Percentiles rank a stretch among this genome's conserved stretches.
These are phyloP conservation scores for Fusarium graminum DNA, from an alignment of 2,329 filamentous ascomycete species.

Conservation along the genomic window DNA sequence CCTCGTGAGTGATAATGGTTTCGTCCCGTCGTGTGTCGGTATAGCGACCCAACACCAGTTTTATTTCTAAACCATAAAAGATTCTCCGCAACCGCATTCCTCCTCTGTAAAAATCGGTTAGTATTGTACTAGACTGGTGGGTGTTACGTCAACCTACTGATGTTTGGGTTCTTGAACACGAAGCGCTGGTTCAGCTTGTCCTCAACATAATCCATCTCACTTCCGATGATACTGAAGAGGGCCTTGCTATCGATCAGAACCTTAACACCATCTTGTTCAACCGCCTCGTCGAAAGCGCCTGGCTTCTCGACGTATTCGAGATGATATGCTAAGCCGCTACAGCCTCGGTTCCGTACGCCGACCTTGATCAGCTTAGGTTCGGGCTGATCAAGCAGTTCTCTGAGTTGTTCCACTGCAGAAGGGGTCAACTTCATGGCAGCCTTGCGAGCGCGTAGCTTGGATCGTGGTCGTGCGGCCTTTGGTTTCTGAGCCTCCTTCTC, in stretches of 20 bases:
- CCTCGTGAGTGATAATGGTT: slow-evolving; percentile 23
- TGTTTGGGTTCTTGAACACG: slow-evolving; percentile 96
- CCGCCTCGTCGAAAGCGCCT: slow-evolving; percentile 87
- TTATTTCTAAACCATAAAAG: slow-evolving; percentile 79
- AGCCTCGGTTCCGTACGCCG: slow-evolving; percentile 92
- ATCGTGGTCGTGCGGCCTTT: slow-evolving; percentile 60
- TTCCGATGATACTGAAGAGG: slow-evolving; percentile 96
- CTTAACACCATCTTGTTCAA: slow-evolving; percentile 96
- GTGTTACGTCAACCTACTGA: slow-evolving; percentile 77
- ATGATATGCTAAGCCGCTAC: slow-evolving; percentile 92
- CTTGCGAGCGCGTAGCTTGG: slow-evolving; percentile 75
- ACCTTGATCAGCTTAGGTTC: slow-evolving; percentile 94
- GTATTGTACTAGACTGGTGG: not conserved
- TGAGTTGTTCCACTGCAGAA: slow-evolving; percentile 82
- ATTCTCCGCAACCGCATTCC: slow-evolving; percentile 95
- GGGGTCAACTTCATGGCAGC: slow-evolving; percentile 90
- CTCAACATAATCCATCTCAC: slow-evolving; percentile 99
- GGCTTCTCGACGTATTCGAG: slow-evolving; percentile 96
- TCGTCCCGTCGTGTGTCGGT: slow-evolving; percentile 8
- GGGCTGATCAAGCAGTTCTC: slow-evolving; percentile 82
- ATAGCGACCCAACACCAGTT: slow-evolving; percentile 1
- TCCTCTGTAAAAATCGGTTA: slow-evolving; percentile 76
- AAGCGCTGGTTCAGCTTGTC: slow-evolving; percentile 94
- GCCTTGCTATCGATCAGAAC: slow-evolving; percentile 98
- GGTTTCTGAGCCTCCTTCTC: slow-evolving; percentile 78